Percentiles rank a stretch among this genome's conserved stretches.
These are phyloP conservation scores for Wickerhamiella dianesei DNA, from an alignment of 805 yeast species.

Conservation along the genomic window DNA sequence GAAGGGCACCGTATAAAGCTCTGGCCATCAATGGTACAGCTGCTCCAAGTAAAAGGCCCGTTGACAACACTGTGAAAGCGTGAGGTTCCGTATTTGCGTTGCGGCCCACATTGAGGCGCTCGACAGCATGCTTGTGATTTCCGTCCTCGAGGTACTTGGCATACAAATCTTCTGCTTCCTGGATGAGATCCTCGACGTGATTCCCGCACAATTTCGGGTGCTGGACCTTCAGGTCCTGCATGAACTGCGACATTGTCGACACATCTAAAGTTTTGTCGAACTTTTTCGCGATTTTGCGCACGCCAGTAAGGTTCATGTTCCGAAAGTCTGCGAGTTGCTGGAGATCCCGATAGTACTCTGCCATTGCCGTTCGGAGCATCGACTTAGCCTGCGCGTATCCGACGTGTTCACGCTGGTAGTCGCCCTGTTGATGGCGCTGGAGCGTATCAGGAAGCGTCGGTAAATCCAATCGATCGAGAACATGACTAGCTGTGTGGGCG, in stretches of 20 bases:
- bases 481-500: neutral
- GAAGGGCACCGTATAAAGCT: conserved; percentile 41
- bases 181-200: conserved; percentile 48
- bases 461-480: conserved; percentile 10
- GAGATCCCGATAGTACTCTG: conserved; percentile 61
- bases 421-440: conserved; percentile 4
- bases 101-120: conserved; percentile 44
- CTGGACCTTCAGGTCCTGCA: conserved; percentile 39
- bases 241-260: conserved; percentile 34
- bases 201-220: conserved; percentile 52
- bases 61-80: conserved; percentile 34
- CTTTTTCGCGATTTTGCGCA: conserved; percentile 79
- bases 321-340: conserved; percentile 60
- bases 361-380: conserved; percentile 52
- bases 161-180: conserved; percentile 53
- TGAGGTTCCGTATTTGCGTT: conserved; percentile 21
- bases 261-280: conserved; percentile 58
- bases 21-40: conserved; percentile 54
- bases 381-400: conserved; percentile 54
- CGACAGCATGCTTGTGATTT: conserved; percentile 57
- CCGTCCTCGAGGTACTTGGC: conserved; percentile 56
- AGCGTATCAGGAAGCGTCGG: conserved; percentile 12
- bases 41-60: conserved; percentile 61
- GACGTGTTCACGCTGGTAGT: conserved; percentile 19
- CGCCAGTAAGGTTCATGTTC: conserved; percentile 70